Evolutionary conservation across 2,329 filamentous ascomycete species (phyloP).

Genomic region (Sclerotinia minor): DNA sequence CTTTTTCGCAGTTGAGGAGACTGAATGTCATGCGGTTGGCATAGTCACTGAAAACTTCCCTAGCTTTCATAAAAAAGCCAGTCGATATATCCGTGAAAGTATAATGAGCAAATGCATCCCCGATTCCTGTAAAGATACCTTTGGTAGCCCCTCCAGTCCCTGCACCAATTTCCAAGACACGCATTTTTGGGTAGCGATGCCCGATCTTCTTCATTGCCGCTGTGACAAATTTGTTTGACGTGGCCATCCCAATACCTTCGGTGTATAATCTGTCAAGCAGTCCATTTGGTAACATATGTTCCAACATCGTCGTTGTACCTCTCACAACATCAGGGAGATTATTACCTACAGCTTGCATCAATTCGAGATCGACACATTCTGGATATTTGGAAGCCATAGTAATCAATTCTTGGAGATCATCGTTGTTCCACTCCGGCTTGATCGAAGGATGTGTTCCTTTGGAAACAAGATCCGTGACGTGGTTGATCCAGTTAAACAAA

Average conservation of each 20-base stretch:
- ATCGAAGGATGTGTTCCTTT: constrained; percentile 27
- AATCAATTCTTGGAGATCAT: constrained; percentile 23
- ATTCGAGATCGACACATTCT: constrained; percentile 27
- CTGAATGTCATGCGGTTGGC: constrained; percentile 13
- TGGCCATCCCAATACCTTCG: constrained; percentile 27
- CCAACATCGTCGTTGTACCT: constrained; percentile 31
- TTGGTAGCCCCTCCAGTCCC: constrained; percentile 17
- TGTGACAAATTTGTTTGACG: constrained; percentile 13
- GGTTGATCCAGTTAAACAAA: constrained; percentile 23
- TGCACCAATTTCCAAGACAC: constrained; percentile 23
- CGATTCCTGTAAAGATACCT: constrained; percentile 12
- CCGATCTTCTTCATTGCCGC: constrained; percentile 25
- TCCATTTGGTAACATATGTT: constrained; percentile 32
- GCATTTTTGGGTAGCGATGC: constrained; percentile 40
- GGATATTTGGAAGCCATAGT: constrained; percentile 15
- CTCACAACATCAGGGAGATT: constrained; percentile 31
- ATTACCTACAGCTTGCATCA: constrained; percentile 31
- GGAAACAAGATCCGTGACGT: constrained; percentile 27
- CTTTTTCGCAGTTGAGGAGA: constrained; percentile 7
- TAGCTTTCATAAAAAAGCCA: constrained; percentile 44
- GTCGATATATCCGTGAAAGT: constrained; percentile 37
- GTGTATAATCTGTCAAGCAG: constrained; percentile 33
- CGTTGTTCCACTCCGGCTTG: constrained; percentile 29
- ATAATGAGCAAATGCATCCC: constrained; percentile 28
- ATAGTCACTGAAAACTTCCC: constrained; percentile 19